Conservation (phyloP, 441 rosid genomes). For the Pelargonium myrrhifolium region DNA sequence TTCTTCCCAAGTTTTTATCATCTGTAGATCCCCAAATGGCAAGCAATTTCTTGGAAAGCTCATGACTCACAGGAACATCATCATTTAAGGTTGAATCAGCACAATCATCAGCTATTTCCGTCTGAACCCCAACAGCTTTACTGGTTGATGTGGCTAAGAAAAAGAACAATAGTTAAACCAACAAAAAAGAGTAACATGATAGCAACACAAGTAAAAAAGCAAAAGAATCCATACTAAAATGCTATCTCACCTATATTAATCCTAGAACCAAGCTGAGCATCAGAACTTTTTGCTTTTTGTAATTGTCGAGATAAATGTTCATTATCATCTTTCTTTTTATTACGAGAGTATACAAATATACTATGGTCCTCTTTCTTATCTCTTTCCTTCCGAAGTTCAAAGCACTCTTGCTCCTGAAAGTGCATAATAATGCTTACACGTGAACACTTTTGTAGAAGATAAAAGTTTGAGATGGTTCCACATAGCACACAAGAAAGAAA, state of each 20-base stretch:
- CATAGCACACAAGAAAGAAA: background rate
- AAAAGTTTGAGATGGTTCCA: background rate
- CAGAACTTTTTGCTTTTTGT: constrained; percentile 24
- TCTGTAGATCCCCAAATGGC: constrained; percentile 51
- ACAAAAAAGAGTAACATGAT: background rate
- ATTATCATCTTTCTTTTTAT: constrained; percentile 20
- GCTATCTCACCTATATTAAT: constrained; percentile 24
- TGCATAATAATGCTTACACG: background rate
- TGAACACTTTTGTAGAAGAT: background rate
- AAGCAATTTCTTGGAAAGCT: constrained; percentile 47
- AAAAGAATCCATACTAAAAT: constrained; percentile 11
- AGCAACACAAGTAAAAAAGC: background rate
- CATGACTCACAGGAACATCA: constrained; percentile 25
- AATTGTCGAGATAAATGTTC: constrained; percentile 14
- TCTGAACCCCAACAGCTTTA: constrained; percentile 63
- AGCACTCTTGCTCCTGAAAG: constrained; percentile 56
- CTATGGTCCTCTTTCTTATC: constrained; percentile 23
- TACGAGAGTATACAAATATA: constrained; percentile 17
- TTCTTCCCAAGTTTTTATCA: constrained; percentile 37
- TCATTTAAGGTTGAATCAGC: constrained; percentile 10
- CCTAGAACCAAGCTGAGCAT: constrained; percentile 24
- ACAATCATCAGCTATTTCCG: constrained; percentile 28
- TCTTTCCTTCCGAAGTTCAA: constrained; percentile 45
- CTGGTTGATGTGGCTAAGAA: constrained; percentile 40
- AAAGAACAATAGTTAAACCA: background rate